Base-by-base conservation (phyloP, 2,329 filamentous ascomycete genomes). In the Didymella pomorum region DNA sequence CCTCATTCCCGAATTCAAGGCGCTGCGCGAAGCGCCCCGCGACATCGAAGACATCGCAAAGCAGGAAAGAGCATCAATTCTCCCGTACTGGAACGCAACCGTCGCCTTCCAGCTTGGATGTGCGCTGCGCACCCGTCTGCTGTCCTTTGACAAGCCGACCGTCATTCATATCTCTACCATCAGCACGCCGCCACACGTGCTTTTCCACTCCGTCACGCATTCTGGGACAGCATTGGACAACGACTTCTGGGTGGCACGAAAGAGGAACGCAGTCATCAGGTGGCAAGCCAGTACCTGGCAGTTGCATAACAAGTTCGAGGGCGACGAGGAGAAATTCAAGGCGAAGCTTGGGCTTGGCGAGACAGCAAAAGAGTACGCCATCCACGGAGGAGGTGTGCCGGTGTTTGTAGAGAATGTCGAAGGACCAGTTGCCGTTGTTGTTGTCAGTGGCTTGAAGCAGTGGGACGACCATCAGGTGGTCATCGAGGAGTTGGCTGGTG, bases 401-500 rank as follows among this genome's bases (percentile, higher is more conserved):
- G 83, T 94, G 21, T 81, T 84, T 6, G 90, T 93, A 9, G 78
- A 78, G 52, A 87, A 88, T 0, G 89, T 92, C 1, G 90, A 93
- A 77, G 89, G 89, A 0, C 77, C 91, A 4, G 87, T 93, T 14
- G 90, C 85, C 0, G 88, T 92, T 2, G 85, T 91, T 4, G 86
- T 93, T 14, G 90, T 94, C 2, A 91, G 87, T 74, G 91, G 91
- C 10, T 76, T 94, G 75, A 90, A 88, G 82, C 89, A 93, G 79
- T 83, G 90, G 71, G 85, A 93, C 78, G 91, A 94, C 77, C 91
- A 94, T 75, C 87, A 86, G 26, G 87, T 93, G 46, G 87, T 93
- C 72, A 83, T 90, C 1, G 88, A 93, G 73, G 67, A 66, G 61
- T 48, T 71, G 62, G 62, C 39, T 8, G 62, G 54, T 20, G 29